Base-by-base conservation (phyloP, 352 stramenopile genomes). In the Phytophthora sansomeana region DNA sequence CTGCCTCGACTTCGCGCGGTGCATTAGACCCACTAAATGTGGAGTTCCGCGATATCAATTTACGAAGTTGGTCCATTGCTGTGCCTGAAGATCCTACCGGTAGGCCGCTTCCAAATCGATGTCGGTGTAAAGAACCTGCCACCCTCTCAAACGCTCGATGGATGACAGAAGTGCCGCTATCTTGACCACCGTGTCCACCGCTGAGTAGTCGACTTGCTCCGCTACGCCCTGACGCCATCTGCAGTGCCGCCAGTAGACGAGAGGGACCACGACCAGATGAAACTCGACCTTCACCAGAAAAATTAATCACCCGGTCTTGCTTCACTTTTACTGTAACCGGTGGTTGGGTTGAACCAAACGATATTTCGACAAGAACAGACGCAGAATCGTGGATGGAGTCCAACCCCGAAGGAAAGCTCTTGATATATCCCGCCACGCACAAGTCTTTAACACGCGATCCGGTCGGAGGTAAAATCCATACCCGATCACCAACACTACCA, bases 251-350 rank as follows among this genome's bases (percentile, higher is more conserved):
- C 13, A 93, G 60, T 10, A 93, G 48, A 0, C 85, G 74, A 50
- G 85, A 92, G 14, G 78, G 62, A 0, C 71, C 66, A 5, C 67
- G 56, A 33, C 74, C 65, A 53, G 67, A 63, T 26, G 55, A 56
- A 4, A 26, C 39, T 6, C 59, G 49, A 1, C 51, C 70, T 46
- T 78, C 67, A 17, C 67, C 46, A 44, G 64, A 66, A 32, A 95
- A 78, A 56, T 91, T 91, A 19, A 85, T 44, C n/a, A 91, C 51
- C 38, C 72, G 63, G 59, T 81, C 74, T 69, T 93, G 83, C 17
- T 85, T 70, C 2, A 91, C 85, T 43, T 83, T 90, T 30, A 93
- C 64, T 9, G 67, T 42, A 4, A 77, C 39, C 6, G 75, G 44
- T 4, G 66, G 36, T 39, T 83, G 48, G 16, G 53, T 43, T 30